Evolutionary conservation across 2,329 filamentous ascomycete species (phyloP), one percentile per base, ranked within the genome.

Genomic region (Diaporthe citriasiana): DNA sequence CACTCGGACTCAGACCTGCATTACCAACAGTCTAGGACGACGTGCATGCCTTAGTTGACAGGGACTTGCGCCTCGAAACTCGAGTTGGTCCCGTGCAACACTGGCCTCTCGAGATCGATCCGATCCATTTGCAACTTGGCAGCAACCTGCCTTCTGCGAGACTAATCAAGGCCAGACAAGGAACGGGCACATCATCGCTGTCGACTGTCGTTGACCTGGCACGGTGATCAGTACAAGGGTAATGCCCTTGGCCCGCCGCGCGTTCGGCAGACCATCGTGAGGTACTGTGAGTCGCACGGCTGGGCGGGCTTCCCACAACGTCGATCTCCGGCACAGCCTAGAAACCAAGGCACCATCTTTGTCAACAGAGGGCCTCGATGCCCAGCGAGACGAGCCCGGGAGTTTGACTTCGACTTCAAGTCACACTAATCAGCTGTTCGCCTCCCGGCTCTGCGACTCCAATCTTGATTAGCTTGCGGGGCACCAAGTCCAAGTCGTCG

Each of bases 11-110:
- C 47, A 68, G 47, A 53, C 33, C 33, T 40, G 47, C 63, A 53
- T 35, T 40, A 8, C 33, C 17, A 27, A 25, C 33, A 19, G 15
- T 53, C 47, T n/a, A 40, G 33, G 47, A 33, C 33, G 63, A 27
- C 45, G n/a, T 25, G 47, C 47, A 45, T 30, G 19, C n/a, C 33
- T 53, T 40, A 17, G 45, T 30, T 40, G 33, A 35, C 25, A 27
- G 53, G 53, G 63, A 68, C 47, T 68, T 53, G 63, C 33, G 47
- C 63, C 63, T 40, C 63, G 63, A 68, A 40, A 53, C 47, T 50
- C 47, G 22, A 53, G 47, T 50, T 27, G 63, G 47, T 3, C 47
- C 33, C 13, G 63, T 53, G 45, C 63, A 53, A 68, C 63, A 51
- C 45, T 66, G 45, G 60, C 60, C 42, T 38, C 63, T 40, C n/a